phyloP scores from a whole-genome alignment of 805 yeast genomes.

The Isabelozyma pseudorhagii region DNA sequence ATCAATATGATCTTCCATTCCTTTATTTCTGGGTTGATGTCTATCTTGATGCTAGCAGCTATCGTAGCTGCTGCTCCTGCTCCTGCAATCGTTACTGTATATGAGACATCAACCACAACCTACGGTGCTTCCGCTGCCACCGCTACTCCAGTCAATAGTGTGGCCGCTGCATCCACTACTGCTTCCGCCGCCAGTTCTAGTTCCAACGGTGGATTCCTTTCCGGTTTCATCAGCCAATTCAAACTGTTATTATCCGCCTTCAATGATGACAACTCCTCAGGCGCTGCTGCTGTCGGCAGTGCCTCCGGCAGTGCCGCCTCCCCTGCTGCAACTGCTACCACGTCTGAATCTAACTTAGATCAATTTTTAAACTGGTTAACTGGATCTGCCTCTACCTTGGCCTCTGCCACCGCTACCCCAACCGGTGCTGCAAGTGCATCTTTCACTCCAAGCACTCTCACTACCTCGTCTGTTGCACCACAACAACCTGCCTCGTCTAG shows the following conservation, averaged over 20 bases:
- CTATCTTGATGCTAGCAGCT: not conserved
- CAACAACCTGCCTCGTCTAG: not conserved
- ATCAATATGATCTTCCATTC: not conserved
- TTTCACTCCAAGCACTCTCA: not conserved
- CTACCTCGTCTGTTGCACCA: conserved; percentile 2
- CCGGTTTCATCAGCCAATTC: not conserved
- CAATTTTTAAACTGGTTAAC: not conserved
- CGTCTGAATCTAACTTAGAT: not conserved
- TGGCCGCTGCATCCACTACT: conserved; percentile 2
- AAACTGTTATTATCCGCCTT: not conserved
- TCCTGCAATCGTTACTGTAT: conserved; percentile 22
- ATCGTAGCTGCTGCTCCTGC: conserved; percentile 16
- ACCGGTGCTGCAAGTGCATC: conserved; percentile 3
- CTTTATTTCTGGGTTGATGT: conserved; percentile 1
- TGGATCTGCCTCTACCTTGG: conserved; percentile 5
- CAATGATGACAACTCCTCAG: not conserved
- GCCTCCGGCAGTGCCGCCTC: conserved; percentile 5
- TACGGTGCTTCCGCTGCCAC: conserved; percentile 5
- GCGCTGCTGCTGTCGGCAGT: not conserved
- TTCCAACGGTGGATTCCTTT: not conserved
- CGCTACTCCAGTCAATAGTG: not conserved
- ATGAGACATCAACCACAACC: conserved; percentile 14
- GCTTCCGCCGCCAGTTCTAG: conserved; percentile 2
- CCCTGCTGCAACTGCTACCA: conserved; percentile 3
- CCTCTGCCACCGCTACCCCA: not conserved